Evolutionary conservation across 2,329 filamentous ascomycete genomes (phyloP), one percentile per base, ranked within the genome.

Genomic region (Curvularia verruculosa): DNA sequence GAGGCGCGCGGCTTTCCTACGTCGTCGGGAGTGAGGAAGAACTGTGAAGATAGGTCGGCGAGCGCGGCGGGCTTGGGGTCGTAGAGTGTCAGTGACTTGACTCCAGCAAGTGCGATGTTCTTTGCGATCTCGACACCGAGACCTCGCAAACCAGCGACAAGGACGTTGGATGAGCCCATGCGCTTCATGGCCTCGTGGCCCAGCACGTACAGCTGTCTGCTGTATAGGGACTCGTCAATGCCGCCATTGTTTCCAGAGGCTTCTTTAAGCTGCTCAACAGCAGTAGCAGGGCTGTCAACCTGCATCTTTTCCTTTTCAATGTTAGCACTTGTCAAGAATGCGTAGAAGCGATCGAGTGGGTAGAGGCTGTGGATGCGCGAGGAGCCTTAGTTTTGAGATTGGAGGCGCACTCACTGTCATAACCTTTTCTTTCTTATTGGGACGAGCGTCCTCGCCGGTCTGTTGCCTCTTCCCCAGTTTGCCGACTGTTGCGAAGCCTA

Each of bases 71-170:
- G 91, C 46, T 88, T 87, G 45, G 95, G 94, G 75, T 99, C 95
- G 82, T 92, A 91, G 53, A 99, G 85, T 1, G 94, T 95, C 67
- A 99, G 82, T 73, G 93, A 97, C 84, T 99, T 99, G 80, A 99
- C 95, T 76, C 95, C 95, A 69, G 95, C 95, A 68, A 99, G 88
- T 58, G 95, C 95, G 72, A 99, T 92, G 73, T 99, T 99, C 85
- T 99, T 99, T 73, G 95, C 94, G 70, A 99, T 95, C 80, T 99
- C 95, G 54, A 97, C 94, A 81, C 95, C 95, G 39, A 99, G 85
- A 49, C 95, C 95, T 77, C 95, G 94, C 66, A 98, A 82, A 63
- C 95, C 95, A 61, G 94, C 90, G 54, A 99, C 84, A 51, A 99
- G 89, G 58, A 99, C 86, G 74, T 98, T 96, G 53, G 95, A 98